These are phyloP conservation scores for Talaromyces amestolkiae DNA, from an alignment of 2,329 filamentous ascomycete species.

Conservation along the genomic window DNA sequence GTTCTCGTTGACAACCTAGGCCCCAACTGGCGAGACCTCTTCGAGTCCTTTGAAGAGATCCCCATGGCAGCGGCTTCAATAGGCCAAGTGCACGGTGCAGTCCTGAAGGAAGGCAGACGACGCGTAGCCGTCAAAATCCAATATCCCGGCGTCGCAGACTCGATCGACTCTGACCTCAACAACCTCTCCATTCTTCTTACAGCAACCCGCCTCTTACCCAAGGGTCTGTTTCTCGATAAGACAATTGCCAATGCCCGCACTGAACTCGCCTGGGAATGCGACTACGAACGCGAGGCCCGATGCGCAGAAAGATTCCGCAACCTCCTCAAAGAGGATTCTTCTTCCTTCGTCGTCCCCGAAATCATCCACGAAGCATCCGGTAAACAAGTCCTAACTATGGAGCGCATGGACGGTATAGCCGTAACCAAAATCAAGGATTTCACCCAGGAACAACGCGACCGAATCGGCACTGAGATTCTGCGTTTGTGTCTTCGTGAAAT, in stretches of 20 bases:
- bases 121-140: constrained; percentile 94
- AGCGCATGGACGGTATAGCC: constrained; percentile 80
- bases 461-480: constrained; percentile 92
- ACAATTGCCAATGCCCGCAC: constrained; percentile 92
- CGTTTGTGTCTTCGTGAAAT: constrained; percentile 91
- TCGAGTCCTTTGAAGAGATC: constrained; percentile 79
- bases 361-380: constrained; percentile 78
- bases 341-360: constrained; percentile 74
- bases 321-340: constrained; percentile 70
- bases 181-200: constrained; percentile 89
- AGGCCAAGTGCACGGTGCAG: constrained; percentile 88
- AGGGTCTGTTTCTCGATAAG: constrained; percentile 90
- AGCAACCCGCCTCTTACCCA: constrained; percentile 83
- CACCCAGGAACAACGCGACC: constrained; percentile 81
- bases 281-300: constrained; percentile 84
- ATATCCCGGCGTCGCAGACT: constrained; percentile 92
- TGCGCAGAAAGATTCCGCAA: constrained; percentile 73
- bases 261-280: constrained; percentile 95
- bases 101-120: constrained; percentile 69
- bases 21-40: constrained; percentile 77
- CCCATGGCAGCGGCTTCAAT: constrained; percentile 96
- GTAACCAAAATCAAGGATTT: constrained; percentile 78
- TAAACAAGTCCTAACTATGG: constrained; percentile 85
- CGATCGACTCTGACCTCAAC: constrained; percentile 93
- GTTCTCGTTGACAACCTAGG: constrained; percentile 80